Conservation (phyloP, 257 asterid genomes). For the Ophiorrhiza pumila region DNA sequence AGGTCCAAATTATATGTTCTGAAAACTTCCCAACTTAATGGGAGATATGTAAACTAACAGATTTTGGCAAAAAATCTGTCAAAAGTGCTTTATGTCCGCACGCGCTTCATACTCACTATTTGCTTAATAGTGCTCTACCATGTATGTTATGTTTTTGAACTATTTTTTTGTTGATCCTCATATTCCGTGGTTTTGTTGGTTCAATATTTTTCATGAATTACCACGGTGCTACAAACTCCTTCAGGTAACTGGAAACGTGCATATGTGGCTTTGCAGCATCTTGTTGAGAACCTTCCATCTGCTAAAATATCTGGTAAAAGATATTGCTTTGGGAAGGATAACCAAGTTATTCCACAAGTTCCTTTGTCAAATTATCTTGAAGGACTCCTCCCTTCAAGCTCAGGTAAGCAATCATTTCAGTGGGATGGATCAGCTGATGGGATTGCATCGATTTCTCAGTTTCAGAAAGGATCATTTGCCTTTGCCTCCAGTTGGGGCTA, state of each 20-base stretch:
- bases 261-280: slow-evolving; percentile 70
- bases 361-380: slow-evolving; percentile 77
- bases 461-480: slow-evolving; percentile 40
- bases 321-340: slow-evolving; percentile 29
- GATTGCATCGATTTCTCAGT: slow-evolving; percentile 34
- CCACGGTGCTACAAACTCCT: slow-evolving; percentile 21
- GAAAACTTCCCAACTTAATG: background rate
- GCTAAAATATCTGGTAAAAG: slow-evolving; percentile 29
- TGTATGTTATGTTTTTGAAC: background rate
- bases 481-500: slow-evolving; percentile 37
- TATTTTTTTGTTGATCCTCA: background rate
- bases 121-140: background rate
- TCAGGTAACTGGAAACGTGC: slow-evolving; percentile 92
- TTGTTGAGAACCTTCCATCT: slow-evolving; percentile 49
- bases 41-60: too few relatives aligned
- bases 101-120: background rate
- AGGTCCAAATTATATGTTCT: background rate
- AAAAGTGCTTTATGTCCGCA: background rate
- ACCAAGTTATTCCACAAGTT: slow-evolving; percentile 46
- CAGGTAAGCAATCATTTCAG: slow-evolving; percentile 51
- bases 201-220: slow-evolving; percentile 4
- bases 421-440: slow-evolving; percentile 43
- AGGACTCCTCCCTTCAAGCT: slow-evolving; percentile 48
- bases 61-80: too few relatives aligned
- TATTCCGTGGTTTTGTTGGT: background rate